phyloP scores from a whole-genome alignment of 768 basidiomycete species.

The Suillus plorans region DNA sequence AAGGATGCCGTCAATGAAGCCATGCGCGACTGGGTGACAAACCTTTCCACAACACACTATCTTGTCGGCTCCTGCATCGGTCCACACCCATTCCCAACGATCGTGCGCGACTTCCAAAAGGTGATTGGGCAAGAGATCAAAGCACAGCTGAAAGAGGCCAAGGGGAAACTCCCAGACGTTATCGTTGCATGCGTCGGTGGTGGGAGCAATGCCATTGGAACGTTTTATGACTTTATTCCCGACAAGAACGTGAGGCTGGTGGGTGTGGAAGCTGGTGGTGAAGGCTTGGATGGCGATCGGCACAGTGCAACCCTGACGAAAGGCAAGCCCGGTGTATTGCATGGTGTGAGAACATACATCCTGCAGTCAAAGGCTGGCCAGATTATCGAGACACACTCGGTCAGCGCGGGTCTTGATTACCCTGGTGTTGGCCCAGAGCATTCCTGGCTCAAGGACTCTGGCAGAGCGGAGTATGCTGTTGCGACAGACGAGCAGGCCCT shows the following conservation, averaged over 20 bases:
- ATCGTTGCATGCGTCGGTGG: constrained; percentile 98
- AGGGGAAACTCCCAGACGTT: constrained; percentile 88
- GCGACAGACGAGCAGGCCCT: constrained; percentile 95
- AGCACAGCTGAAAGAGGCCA: constrained; percentile 65
- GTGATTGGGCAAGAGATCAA: constrained; percentile 96
- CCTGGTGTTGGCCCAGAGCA: constrained; percentile 98
- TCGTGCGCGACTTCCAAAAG: constrained; percentile 97
- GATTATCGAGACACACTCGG: constrained; percentile 95
- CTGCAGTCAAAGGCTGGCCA: constrained; percentile 88
- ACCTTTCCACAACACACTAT: constrained; percentile 92
- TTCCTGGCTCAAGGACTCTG: constrained; percentile 94
- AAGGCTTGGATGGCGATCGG: constrained; percentile 81
- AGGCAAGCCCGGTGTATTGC: constrained; percentile 91
- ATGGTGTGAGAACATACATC: constrained; percentile 95
- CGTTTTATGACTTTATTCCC: constrained; percentile 94
- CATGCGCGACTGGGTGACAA: constrained; percentile 98
- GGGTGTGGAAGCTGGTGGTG: constrained; percentile 97
- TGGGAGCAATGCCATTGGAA: constrained; percentile 95
- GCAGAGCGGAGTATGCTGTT: constrained; percentile 88
- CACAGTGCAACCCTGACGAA: constrained; percentile 94
- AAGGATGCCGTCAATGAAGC: constrained; percentile 99
- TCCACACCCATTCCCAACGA: constrained; percentile 98
- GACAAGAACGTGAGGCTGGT: constrained; percentile 84
- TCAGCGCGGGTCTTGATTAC: constrained; percentile 95
- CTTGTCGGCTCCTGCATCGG: constrained; percentile 97